These are phyloP conservation scores for Lodderomyces jiufengensis DNA, from an alignment of 1,139 yeast species.

Conservation along the genomic window DNA sequence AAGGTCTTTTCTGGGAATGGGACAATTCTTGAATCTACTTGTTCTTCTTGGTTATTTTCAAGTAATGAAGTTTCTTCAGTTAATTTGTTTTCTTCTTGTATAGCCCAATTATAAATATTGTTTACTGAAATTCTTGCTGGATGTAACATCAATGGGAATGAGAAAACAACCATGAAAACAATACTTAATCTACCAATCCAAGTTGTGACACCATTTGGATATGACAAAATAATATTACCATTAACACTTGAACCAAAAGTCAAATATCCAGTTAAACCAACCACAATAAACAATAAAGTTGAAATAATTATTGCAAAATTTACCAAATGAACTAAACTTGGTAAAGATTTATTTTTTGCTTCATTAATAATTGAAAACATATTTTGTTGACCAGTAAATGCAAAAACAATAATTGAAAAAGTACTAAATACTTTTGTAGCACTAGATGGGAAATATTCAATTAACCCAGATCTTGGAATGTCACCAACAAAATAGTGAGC, in stretches of 20 bases:
- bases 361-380: constrained; percentile 50
- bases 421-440: constrained; percentile 62
- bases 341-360: constrained; percentile 52
- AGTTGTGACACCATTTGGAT: constrained; percentile 47
- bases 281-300: constrained; percentile 32
- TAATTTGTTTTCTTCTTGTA: constrained; percentile 9
- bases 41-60: constrained; percentile 7
- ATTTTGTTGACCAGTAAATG: constrained; percentile 49
- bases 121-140: constrained; percentile 86
- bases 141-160: constrained; percentile 90
- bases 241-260: constrained; percentile 43
- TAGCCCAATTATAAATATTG: constrained; percentile 61
- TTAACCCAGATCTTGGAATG: constrained; percentile 52
- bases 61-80: constrained; percentile 12
- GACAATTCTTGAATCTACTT: constrained; percentile 25
- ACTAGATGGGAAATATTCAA: constrained; percentile 56
- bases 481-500: constrained; percentile 34
- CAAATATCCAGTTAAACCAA: constrained; percentile 43
- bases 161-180: constrained; percentile 77
- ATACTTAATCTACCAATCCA: constrained; percentile 71
- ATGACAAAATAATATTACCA: constrained; percentile 80
- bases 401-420: constrained; percentile 46
- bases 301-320: constrained; percentile 47
- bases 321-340: constrained; percentile 51
- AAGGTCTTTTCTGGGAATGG: constrained; percentile 53